These are phyloP conservation scores for Apiotrichum veenhuisii DNA, from an alignment of 1,284 basidiomycete genomes.

Conservation along the genomic window DNA sequence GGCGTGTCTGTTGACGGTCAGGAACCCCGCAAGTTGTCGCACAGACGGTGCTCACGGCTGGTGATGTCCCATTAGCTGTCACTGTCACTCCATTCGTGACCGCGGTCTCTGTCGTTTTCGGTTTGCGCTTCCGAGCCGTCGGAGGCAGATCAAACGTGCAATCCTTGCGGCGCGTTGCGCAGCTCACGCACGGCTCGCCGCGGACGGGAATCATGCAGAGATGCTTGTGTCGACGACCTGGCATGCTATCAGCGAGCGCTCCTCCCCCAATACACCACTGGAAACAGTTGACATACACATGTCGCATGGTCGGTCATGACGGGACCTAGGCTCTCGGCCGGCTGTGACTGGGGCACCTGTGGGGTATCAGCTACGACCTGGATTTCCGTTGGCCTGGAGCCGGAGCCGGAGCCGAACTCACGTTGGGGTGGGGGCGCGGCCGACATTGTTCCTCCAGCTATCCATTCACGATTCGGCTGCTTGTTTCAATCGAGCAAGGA, in stretches of 20 bases:
- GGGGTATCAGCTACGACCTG: not conserved
- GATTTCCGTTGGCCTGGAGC: too few relatives aligned
- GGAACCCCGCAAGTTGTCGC: too few relatives aligned
- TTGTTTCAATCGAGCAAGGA: too few relatives aligned
- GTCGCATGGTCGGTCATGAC: constrained; percentile 15
- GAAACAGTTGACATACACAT: constrained; percentile 4
- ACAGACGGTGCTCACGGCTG: too few relatives aligned
- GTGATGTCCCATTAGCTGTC: too few relatives aligned
- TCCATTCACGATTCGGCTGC: too few relatives aligned
- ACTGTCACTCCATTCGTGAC: too few relatives aligned
- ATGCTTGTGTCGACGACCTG: constrained; percentile 31
- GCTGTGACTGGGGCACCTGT: not conserved
- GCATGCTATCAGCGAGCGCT: constrained; percentile 3
- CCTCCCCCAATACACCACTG: not conserved
- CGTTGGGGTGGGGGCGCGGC: too few relatives aligned
- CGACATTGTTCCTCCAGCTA: too few relatives aligned
- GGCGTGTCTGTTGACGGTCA: too few relatives aligned
- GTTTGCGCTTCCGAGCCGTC: constrained; percentile 24
- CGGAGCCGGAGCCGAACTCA: not conserved
- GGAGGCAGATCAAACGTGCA: constrained; percentile 35
- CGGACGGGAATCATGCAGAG: constrained; percentile 28
- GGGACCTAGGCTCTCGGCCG: constrained; percentile 8
- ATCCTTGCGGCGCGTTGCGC: constrained; percentile 15
- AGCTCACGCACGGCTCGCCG: constrained; percentile 28
- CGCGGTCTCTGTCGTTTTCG: not conserved